phyloP scores from a whole-genome alignment of 2,329 filamentous ascomycete species.

The Fusarium compactum region DNA sequence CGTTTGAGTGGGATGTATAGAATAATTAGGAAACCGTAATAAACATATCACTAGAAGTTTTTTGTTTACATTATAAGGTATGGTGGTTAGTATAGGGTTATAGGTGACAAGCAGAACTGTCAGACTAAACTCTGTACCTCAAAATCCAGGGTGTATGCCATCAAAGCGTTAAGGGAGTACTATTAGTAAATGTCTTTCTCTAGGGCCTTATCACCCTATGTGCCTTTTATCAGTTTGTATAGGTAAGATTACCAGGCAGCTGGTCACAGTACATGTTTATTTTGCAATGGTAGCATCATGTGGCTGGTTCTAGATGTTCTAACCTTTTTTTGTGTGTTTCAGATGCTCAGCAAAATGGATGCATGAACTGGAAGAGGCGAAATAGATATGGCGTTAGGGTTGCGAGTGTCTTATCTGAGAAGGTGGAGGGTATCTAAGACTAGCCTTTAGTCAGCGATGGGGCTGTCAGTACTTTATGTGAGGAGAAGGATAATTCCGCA shows the following conservation, averaged over 20 bases:
- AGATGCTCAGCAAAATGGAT: not conserved
- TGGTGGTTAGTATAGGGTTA: not conserved
- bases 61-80: not conserved
- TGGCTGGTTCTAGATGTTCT: not conserved
- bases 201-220: too few species aligned
- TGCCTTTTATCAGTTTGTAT: too few species aligned
- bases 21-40: too few species aligned
- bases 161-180: not conserved
- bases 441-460: not conserved
- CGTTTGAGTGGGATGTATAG: too few species aligned
- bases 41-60: not conserved
- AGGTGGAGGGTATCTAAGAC: not conserved
- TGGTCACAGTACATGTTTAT: not conserved
- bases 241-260: not conserved
- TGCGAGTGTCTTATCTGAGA: not conserved
- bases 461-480: not conserved
- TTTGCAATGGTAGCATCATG: not conserved
- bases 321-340: not conserved
- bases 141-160: not conserved
- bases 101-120: not conserved
- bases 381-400: not conserved
- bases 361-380: not conserved
- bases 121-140: not conserved
- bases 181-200: not conserved
- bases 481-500: not conserved